phyloP scores from a whole-genome alignment of 2,329 filamentous ascomycete genomes.

The Clonostachys rhizophaga region DNA sequence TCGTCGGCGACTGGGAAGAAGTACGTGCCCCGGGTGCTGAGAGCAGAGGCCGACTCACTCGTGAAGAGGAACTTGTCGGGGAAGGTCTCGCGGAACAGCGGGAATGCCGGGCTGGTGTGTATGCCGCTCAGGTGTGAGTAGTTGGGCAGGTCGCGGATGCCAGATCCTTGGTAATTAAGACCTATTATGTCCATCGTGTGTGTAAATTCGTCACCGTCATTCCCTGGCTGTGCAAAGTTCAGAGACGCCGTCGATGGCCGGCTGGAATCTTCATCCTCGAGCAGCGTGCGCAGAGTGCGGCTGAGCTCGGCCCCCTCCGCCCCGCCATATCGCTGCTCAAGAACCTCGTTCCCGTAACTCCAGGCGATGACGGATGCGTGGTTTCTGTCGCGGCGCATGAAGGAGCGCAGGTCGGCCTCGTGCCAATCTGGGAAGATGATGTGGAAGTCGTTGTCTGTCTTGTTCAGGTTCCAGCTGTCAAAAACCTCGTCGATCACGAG shows the following conservation, averaged over 20 bases:
- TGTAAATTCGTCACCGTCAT: slow-evolving; percentile 27
- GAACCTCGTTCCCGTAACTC: slow-evolving; percentile 50
- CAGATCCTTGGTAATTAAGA: slow-evolving; percentile 53
- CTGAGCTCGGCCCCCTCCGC: slow-evolving; percentile 21
- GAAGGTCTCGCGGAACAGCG: slow-evolving; percentile 34
- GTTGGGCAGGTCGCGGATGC: slow-evolving; percentile 22
- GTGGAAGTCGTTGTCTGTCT: slow-evolving; percentile 43
- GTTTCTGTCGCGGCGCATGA: slow-evolving; percentile 49
- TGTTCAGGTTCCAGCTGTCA: slow-evolving; percentile 42
- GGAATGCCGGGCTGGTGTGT: slow-evolving; percentile 22
- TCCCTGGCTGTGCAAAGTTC: slow-evolving; percentile 36
- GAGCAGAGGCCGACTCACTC: slow-evolving; percentile 34
- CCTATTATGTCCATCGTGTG: slow-evolving; percentile 38
- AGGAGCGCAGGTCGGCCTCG: slow-evolving; percentile 43
- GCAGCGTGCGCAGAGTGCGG: slow-evolving; percentile 30
- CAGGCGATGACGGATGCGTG: slow-evolving; percentile 47
- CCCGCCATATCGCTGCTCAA: slow-evolving; percentile 33
- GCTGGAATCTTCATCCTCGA: slow-evolving; percentile 40
- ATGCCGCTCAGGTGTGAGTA: slow-evolving; percentile 22
- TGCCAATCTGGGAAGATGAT: slow-evolving; percentile 47
- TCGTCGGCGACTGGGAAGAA: slow-evolving; percentile 41
- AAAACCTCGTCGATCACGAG: slow-evolving; percentile 50
- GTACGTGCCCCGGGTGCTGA: slow-evolving; percentile 47
- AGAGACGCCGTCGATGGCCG: slow-evolving; percentile 36
- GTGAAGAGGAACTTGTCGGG: slow-evolving; percentile 40